Base-by-base conservation (phyloP, 2,329 filamentous ascomycete genomes). In the Pseudogymnoascus sp. region DNA sequence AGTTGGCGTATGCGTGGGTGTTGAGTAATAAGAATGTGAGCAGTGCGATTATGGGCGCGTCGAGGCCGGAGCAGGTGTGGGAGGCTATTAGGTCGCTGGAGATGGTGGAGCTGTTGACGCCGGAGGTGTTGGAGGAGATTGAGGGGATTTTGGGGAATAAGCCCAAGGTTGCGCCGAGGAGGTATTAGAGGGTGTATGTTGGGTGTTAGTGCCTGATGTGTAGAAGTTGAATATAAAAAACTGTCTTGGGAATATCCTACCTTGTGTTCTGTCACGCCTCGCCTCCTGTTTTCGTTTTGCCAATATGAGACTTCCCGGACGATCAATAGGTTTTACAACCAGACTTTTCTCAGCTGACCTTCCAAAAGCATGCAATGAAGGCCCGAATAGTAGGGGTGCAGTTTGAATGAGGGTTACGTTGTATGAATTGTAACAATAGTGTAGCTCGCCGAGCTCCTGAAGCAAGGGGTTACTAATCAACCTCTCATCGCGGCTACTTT, bases 1-100 rank as follows among this genome's bases (percentile, higher is more conserved):
- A 69, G 61, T 76, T 88, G 46, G 83, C 85, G 0, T 76, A 87
- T 61, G 84, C 83, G 1, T 88, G 85, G 85, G 82, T 85, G 13
- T 75, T 88, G 59, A 82, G 79, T 71, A 88, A 88, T 71, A 79
- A 80, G 67, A 82, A 84, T 64, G 81, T 87, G 59, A 85, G 82
- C 72, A 82, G 80, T 15, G 84, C 83, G 35, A 87, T 87, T 67
- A 83, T 82, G 0, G 84, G 84, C 5, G 84, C 85, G 4, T 85
- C 81, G 73, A 79, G 76, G 62, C 76, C 79, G 2, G 78, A 81
- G 71, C 85, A 88, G 77, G 77, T 88, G 50, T 82, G 82, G 63
- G 83, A 87, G 73, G 86, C 85, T 69, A 74, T 84, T 59, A 75
- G 76, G 70, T 83, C 85, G 1, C 67, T 87, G 10, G 75, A 73